Percentiles rank a stretch among this genome's conserved stretches.
Conservation (phyloP, 2,329 filamentous ascomycete species). For the Rhynchosporium graminicola region DNA sequence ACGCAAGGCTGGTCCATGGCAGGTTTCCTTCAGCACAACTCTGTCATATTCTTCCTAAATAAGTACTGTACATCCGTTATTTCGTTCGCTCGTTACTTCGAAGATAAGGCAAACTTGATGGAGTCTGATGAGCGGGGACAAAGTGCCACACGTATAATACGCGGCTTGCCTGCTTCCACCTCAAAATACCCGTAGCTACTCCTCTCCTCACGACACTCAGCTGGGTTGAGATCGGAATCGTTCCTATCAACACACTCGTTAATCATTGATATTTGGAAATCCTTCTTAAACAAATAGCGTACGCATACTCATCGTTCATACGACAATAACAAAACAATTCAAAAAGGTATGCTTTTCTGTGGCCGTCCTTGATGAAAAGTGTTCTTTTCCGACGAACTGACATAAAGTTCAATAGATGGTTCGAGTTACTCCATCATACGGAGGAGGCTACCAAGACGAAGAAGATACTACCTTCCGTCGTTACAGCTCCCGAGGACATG, state of each 20-base stretch:
- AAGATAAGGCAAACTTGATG: slow-evolving; percentile 13
- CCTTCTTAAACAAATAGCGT: not conserved
- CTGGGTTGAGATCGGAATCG: slow-evolving; percentile 17
- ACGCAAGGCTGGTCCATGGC: not conserved
- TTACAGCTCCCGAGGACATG: slow-evolving; percentile 30
- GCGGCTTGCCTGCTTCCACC: slow-evolving; percentile 27
- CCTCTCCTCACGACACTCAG: slow-evolving; percentile 15
- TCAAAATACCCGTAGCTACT: slow-evolving; percentile 23
- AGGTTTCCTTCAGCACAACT: not conserved
- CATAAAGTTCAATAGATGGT: slow-evolving; percentile 24
- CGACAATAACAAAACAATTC: not conserved
- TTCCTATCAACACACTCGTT: slow-evolving; percentile 25
- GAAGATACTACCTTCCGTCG: slow-evolving; percentile 35
- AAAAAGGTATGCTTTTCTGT: slow-evolving; percentile 12
- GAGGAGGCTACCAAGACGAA: slow-evolving; percentile 24
- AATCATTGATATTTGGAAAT: slow-evolving; percentile 14
- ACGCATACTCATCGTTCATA: not conserved
- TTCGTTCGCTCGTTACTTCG: not conserved
- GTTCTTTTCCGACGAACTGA: slow-evolving; percentile 10
- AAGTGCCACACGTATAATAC: slow-evolving; percentile 28
- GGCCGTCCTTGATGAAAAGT: not conserved
- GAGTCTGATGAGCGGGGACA: slow-evolving; percentile 13
- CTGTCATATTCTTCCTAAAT: slow-evolving; percentile 9
- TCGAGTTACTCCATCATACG: slow-evolving; percentile 27
- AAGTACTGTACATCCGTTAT: not conserved